phyloP scores from a whole-genome alignment of 225 moss, liverwort and hornwort genomes.

The Thuidium tamariscinum region DNA sequence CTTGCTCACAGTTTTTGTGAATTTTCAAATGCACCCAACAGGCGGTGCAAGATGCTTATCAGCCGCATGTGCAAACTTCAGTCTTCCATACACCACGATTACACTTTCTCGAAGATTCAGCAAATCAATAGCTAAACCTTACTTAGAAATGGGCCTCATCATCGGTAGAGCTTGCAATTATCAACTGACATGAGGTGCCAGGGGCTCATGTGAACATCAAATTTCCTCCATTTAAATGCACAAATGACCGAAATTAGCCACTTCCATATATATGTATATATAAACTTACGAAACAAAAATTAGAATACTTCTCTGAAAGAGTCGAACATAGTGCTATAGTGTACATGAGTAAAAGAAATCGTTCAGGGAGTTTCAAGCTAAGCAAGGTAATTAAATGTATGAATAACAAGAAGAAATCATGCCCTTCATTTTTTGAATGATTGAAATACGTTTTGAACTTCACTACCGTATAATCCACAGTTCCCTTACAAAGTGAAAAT shows the following conservation, averaged over 20 bases:
- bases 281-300: no score
- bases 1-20: no score
- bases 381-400: not conserved
- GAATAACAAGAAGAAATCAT: not conserved
- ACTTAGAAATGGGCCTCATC: not conserved
- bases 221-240: not conserved
- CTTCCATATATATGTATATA: not conserved
- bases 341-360: not conserved
- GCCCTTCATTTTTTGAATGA: not conserved
- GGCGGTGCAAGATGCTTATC: not conserved
- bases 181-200: not conserved
- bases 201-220: not conserved
- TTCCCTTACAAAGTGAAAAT: not conserved
- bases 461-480: no score
- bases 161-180: not conserved
- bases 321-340: no score
- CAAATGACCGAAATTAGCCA: not conserved
- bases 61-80: not conserved
- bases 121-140: no score
- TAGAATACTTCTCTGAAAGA: no score
- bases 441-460: not conserved
- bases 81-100: not conserved
- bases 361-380: not conserved
- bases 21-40: no score
- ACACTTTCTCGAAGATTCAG: not conserved